Conservation (phyloP, 805 yeast genomes). For the Huiozyma naganishii region DNA sequence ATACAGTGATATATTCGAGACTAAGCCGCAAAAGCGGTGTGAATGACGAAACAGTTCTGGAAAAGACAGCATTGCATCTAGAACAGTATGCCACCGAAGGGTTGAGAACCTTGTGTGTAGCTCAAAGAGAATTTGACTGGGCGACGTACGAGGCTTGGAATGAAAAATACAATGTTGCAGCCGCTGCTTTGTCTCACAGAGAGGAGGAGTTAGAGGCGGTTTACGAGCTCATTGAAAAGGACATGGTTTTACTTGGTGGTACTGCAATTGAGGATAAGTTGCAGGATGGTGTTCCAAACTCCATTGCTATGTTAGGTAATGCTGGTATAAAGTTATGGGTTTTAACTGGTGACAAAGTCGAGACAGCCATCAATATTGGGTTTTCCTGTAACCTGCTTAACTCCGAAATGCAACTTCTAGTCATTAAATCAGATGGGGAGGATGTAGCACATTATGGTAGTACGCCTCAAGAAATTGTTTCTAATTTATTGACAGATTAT, state of each 20-base stretch:
- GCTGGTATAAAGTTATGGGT: conserved; percentile 87
- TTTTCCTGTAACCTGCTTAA: conserved; percentile 72
- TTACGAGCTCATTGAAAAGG: conserved; percentile 62
- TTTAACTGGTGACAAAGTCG: conserved; percentile 79
- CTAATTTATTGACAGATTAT: conserved; percentile 39
- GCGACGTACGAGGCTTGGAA: conserved; percentile 54
- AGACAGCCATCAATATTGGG: conserved; percentile 82
- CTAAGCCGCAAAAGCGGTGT: conserved; percentile 32
- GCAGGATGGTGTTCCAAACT: conserved; percentile 82
- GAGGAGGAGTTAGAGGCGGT: conserved; percentile 65
- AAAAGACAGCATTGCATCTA: conserved; percentile 58
- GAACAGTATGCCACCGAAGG: conserved; percentile 81
- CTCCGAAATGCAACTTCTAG: conserved; percentile 65
- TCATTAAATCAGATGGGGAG: conserved; percentile 40
- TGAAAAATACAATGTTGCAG: conserved; percentile 49
- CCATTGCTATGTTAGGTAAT: conserved; percentile 54
- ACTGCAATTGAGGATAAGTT: conserved; percentile 81
- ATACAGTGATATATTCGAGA: conserved; percentile 65
- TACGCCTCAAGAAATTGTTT: conserved; percentile 34
- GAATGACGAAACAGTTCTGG: conserved; percentile 37
- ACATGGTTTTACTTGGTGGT: conserved; percentile 61
- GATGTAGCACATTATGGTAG: conserved; percentile 37
- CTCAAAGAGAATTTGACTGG: conserved; percentile 58
- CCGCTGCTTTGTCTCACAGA: conserved; percentile 51
- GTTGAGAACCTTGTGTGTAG: conserved; percentile 71